Evolutionary conservation across 192 early-diverging fungal species (phyloP).

Genomic region (Mortierella antarctica): DNA sequence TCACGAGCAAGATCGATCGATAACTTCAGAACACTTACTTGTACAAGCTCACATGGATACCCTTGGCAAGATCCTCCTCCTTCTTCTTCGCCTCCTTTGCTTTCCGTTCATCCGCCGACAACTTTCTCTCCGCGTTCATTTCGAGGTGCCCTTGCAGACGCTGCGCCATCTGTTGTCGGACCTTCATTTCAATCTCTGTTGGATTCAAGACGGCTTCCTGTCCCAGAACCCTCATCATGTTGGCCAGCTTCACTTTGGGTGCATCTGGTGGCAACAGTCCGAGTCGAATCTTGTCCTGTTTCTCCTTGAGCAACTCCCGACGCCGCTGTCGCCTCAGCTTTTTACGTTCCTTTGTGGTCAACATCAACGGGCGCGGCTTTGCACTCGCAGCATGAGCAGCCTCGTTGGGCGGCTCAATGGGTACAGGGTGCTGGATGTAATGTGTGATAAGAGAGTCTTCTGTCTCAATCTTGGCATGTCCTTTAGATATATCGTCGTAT

Average conservation of each 20-base stretch:
- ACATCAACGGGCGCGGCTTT: constrained; percentile 71
- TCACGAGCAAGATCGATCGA: neutral
- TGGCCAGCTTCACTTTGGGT: constrained; percentile 91
- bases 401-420: constrained; percentile 82
- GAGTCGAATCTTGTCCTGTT: constrained; percentile 93
- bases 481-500: constrained; percentile 71
- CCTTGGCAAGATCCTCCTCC: constrained; percentile 72
- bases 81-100: constrained; percentile 83
- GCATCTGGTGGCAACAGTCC: constrained; percentile 93
- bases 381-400: constrained; percentile 60
- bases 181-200: constrained; percentile 91
- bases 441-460: constrained; percentile 73
- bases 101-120: constrained; percentile 87
- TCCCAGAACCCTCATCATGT: constrained; percentile 96
- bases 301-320: constrained; percentile 87
- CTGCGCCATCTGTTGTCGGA: constrained; percentile 87
- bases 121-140: constrained; percentile 83
- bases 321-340: constrained; percentile 92
- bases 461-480: constrained; percentile 44
- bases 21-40: constrained; percentile 61
- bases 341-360: constrained; percentile 91
- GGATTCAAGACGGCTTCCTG: constrained; percentile 95
- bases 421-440: constrained; percentile 89
- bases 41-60: constrained; percentile 86
- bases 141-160: constrained; percentile 85